Evolutionary conservation across 2,329 filamentous ascomycete species (phyloP).

Genomic region (Dryadomyces quercivorus): DNA sequence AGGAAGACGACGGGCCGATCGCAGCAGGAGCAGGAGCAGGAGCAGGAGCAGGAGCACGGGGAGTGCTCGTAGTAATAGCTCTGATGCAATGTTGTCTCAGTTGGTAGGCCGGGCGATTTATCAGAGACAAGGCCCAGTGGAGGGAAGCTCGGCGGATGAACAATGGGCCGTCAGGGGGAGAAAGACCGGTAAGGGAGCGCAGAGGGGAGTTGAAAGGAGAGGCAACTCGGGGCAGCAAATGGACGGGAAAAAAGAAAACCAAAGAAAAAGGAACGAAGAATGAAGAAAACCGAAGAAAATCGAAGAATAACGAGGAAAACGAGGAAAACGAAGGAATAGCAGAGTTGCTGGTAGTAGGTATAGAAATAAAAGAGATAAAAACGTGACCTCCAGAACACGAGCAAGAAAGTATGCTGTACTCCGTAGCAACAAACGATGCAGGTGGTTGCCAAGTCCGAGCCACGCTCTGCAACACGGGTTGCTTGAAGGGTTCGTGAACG

Average conservation of each 20-base stretch:
- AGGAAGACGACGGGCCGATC: background rate
- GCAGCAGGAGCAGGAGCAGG: too few relatives aligned
- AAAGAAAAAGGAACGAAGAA: background rate
- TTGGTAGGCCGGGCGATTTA: background rate
- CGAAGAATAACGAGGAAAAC: background rate
- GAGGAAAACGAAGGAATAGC: background rate
- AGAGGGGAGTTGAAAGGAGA: background rate
- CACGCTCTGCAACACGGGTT: conserved; percentile 4
- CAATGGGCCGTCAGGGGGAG: background rate
- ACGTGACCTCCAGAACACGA: background rate
- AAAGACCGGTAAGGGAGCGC: background rate
- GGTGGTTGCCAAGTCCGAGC: background rate
- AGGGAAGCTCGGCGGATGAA: too few relatives aligned
- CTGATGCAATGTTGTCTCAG: conserved; percentile 4
- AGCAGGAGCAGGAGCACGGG: too few relatives aligned
- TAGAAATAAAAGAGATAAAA: background rate
- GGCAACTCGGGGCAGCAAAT: background rate
- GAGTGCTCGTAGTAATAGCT: too few relatives aligned
- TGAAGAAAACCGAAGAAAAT: background rate
- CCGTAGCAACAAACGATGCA: background rate
- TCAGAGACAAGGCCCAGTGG: too few relatives aligned
- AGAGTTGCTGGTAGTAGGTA: background rate
- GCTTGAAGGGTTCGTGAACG: background rate
- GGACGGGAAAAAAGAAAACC: background rate
- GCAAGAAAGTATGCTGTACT: background rate